These are phyloP conservation scores for Xanthoparmelia taractica DNA, from an alignment of 495 filamentous ascomycete genomes.

Conservation along the genomic window DNA sequence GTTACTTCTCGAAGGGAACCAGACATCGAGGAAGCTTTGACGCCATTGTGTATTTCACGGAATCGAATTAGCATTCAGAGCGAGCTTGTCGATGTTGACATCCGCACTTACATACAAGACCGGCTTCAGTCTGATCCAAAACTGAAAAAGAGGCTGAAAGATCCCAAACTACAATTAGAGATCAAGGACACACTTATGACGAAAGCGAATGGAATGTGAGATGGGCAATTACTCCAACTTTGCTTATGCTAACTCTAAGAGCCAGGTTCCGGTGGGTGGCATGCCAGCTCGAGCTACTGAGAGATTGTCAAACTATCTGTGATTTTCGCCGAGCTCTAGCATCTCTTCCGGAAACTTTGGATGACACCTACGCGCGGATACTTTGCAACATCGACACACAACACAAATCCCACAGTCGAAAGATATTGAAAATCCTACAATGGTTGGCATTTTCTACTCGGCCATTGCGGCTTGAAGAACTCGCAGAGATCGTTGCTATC, in stretches of 20 bases:
- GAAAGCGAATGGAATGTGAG: conserved; percentile 35
- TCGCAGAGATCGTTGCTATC: conserved; percentile 25
- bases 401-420: not conserved
- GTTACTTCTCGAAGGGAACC: conserved; percentile 29
- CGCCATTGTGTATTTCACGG: not conserved
- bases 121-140: conserved; percentile 27
- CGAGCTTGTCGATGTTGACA: conserved; percentile 28
- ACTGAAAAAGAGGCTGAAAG: conserved; percentile 28
- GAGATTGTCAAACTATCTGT: conserved; percentile 23
- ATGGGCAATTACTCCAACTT: not conserved
- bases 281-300: conserved; percentile 33
- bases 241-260: conserved; percentile 16
- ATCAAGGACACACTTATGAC: conserved; percentile 26
- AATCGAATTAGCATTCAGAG: conserved; percentile 14
- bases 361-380: conserved; percentile 35
- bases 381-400: conserved; percentile 27
- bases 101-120: conserved; percentile 29
- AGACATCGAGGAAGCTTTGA: conserved; percentile 24
- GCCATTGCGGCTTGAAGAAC: conserved; percentile 25
- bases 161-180: conserved; percentile 21
- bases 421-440: conserved; percentile 28
- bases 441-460: conserved; percentile 30
- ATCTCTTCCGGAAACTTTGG: conserved; percentile 32
- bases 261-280: conserved; percentile 37
- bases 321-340: conserved; percentile 30